Evolutionary conservation across 2,329 filamentous ascomycete genomes (phyloP).

Genomic region (Xylaria sp.): DNA sequence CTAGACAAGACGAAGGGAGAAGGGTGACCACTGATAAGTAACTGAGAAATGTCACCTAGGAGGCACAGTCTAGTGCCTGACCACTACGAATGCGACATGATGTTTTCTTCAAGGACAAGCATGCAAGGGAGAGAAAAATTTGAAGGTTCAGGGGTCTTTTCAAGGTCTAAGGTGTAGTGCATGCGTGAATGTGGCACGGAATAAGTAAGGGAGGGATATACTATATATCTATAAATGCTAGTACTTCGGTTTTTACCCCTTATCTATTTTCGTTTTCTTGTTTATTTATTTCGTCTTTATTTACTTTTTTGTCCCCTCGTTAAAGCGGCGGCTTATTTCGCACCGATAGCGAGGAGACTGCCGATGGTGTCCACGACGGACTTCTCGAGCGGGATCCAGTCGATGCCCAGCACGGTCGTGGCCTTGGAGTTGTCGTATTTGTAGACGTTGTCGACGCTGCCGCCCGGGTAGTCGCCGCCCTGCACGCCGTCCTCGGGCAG

Average conservation of each 20-base stretch:
- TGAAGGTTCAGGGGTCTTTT: not conserved
- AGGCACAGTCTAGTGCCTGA: not conserved
- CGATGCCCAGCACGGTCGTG: constrained; percentile 67
- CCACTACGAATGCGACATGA: constrained; percentile 6
- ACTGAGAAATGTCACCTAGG: not conserved
- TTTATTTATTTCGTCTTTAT: not conserved
- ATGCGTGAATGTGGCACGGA: constrained; percentile 12
- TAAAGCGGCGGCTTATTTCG: constrained; percentile 12
- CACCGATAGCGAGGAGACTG: constrained; percentile 64
- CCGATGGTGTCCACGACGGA: constrained; percentile 71
- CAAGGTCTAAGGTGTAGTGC: constrained; percentile 3
- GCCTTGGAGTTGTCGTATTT: constrained; percentile 68
- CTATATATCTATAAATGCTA: not conserved
- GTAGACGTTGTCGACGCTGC: constrained; percentile 54
- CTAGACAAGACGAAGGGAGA: not conserved
- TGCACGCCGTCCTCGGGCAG: constrained; percentile 57
- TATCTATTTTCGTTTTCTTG: constrained; percentile 2
- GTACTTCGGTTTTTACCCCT: not conserved
- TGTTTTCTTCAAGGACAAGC: constrained; percentile 7
- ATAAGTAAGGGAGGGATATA: constrained; percentile 7
- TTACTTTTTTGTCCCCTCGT: not conserved
- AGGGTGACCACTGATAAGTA: not conserved
- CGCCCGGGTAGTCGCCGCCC: constrained; percentile 56
- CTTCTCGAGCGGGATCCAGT: constrained; percentile 71
- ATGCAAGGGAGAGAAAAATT: constrained; percentile 6